Evolutionary conservation across 2,329 filamentous ascomycete genomes (phyloP).

Genomic region (Myriosclerotinia duriaeana): DNA sequence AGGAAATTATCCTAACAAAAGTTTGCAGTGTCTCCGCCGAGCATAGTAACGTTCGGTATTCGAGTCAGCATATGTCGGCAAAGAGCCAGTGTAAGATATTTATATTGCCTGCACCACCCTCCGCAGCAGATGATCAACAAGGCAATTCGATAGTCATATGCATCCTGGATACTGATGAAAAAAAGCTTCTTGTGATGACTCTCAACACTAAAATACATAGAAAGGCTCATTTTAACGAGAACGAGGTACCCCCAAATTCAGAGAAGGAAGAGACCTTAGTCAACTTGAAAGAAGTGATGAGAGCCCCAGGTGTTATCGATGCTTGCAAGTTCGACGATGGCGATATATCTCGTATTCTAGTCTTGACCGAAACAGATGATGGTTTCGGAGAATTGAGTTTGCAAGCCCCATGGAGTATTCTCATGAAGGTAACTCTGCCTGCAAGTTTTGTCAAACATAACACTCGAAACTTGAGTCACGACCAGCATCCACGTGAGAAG

Average conservation of each 20-base stretch:
- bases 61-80: conserved; percentile 53
- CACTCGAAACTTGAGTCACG: conserved; percentile 57
- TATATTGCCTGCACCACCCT: conserved; percentile 61
- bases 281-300: conserved; percentile 33
- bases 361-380: conserved; percentile 64
- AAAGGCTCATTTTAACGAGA: conserved; percentile 25
- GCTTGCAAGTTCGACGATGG: conserved; percentile 71
- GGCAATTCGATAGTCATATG: conserved; percentile 62
- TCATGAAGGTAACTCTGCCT: conserved; percentile 66
- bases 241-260: conserved; percentile 34
- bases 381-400: conserved; percentile 67
- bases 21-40: conserved; percentile 67
- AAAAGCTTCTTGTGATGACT: conserved; percentile 65
- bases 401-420: conserved; percentile 72
- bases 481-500: conserved; percentile 51
- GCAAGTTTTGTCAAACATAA: conserved; percentile 57
- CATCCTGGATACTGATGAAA: conserved; percentile 67
- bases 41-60: conserved; percentile 60
- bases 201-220: conserved; percentile 50
- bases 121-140: conserved; percentile 53
- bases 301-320: conserved; percentile 68
- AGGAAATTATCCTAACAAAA: conserved; percentile 70
- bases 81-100: conserved; percentile 62
- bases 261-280: conserved; percentile 40
- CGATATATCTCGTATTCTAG: conserved; percentile 64